A percentile compares a stretch with the other conserved stretches of the same genome.
These are phyloP conservation scores for Auriculariales sp. DNA, from an alignment of 768 basidiomycete species.

Conservation along the genomic window DNA sequence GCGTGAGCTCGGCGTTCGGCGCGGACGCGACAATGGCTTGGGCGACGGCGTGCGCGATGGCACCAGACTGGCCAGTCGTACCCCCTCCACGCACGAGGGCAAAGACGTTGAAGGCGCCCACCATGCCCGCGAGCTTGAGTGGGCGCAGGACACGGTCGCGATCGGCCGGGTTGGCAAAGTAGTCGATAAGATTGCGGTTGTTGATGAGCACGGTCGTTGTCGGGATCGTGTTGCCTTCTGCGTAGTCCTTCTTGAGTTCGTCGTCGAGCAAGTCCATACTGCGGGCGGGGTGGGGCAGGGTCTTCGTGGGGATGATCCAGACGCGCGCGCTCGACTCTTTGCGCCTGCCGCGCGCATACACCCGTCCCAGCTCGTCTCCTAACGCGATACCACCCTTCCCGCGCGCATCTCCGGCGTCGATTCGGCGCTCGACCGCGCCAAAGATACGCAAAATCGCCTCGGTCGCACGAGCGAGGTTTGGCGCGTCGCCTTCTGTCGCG, in stretches of 20 bases:
- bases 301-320: conserved; percentile 70
- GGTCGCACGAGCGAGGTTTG: conserved; percentile 38
- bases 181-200: conserved; percentile 60
- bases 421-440: conserved; percentile 33
- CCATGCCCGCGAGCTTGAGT: conserved; percentile 63
- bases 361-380: conserved; percentile 66
- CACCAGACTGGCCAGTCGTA: conserved; percentile 84
- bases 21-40: conserved; percentile 61
- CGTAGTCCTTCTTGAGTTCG: conserved; percentile 18
- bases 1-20: conserved; percentile 44
- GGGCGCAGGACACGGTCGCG: conserved; percentile 74
- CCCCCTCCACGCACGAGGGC: conserved; percentile 76
- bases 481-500: conserved; percentile 40
- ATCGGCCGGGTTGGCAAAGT: conserved; percentile 63
- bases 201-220: conserved; percentile 71
- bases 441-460: conserved; percentile 42
- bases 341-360: conserved; percentile 73
- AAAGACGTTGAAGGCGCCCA: conserved; percentile 71
- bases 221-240: conserved; percentile 11
- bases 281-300: conserved; percentile 1
- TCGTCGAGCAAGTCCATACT: conserved; percentile 8
- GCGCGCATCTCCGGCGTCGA: conserved; percentile 34
- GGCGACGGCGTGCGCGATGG: conserved; percentile 62
- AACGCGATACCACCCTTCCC: conserved; percentile 39
- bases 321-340: conserved; percentile 86